These are phyloP conservation scores for Spathaspora hagerdaliae DNA, from an alignment of 805 yeast species.

Conservation along the genomic window DNA sequence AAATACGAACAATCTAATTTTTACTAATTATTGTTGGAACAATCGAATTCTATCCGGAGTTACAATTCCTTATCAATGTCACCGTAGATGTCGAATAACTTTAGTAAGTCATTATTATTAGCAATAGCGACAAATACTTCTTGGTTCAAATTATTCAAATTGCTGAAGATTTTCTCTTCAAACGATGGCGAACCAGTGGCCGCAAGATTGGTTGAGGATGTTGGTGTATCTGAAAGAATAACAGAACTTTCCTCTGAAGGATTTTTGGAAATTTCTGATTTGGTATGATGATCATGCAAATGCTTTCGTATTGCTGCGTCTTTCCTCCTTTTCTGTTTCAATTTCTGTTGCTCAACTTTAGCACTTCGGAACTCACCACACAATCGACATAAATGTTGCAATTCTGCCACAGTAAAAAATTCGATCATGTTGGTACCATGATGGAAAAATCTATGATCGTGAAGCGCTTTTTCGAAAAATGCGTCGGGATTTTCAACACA, in stretches of 20 bases:
- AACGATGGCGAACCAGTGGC: background rate
- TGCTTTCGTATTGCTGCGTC: background rate
- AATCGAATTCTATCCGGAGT: background rate
- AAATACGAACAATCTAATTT: too few relatives aligned
- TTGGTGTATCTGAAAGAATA: background rate
- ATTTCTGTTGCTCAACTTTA: slow-evolving; percentile 22
- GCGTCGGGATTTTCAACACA: slow-evolving; percentile 38
- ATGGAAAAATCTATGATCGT: slow-evolving; percentile 25
- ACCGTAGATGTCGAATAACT: slow-evolving; percentile 33
- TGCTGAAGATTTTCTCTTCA: slow-evolving; percentile 5
- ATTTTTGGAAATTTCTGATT: background rate
- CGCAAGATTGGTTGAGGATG: background rate
- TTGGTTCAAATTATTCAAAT: slow-evolving; percentile 9
- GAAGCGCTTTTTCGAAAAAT: slow-evolving; percentile 27
- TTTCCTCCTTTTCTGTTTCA: slow-evolving; percentile 1
- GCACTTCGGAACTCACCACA: slow-evolving; percentile 38
- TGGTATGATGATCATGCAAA: background rate
- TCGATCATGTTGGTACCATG: slow-evolving; percentile 38
- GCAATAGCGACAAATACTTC: slow-evolving; percentile 7
- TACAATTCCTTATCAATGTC: slow-evolving; percentile 19
- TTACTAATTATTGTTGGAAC: too few relatives aligned
- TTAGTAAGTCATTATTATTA: slow-evolving; percentile 30
- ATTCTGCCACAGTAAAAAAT: slow-evolving; percentile 31
- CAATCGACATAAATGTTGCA: slow-evolving; percentile 30
- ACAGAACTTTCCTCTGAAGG: background rate